These are phyloP conservation scores for Fonsecaea pedrosoi DNA, from an alignment of 2,329 filamentous ascomycete genomes.

Conservation along the genomic window DNA sequence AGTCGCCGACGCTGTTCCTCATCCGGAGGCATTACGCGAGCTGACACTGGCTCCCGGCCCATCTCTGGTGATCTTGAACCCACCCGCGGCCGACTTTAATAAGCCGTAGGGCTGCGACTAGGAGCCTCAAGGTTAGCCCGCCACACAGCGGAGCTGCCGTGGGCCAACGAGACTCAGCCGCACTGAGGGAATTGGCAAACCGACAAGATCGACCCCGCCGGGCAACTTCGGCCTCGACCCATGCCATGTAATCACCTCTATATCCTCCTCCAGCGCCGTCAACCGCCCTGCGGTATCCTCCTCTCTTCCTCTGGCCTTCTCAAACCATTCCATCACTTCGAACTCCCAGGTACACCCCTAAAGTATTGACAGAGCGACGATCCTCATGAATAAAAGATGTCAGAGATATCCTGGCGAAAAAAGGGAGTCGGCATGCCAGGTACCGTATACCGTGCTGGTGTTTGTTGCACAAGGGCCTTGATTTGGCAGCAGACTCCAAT, in stretches of 20 bases:
- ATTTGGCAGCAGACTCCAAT: too few relatives aligned
- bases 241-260: background rate
- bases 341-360: too few relatives aligned
- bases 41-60: conserved; percentile 10
- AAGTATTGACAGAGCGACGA: too few relatives aligned
- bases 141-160: background rate
- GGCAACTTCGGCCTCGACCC: background rate
- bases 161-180: conserved; percentile 1
- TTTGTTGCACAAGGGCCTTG: too few relatives aligned
- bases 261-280: background rate
- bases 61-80: background rate
- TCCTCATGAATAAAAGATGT: too few relatives aligned
- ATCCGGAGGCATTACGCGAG: conserved; percentile 31
- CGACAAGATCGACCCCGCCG: background rate
- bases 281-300: background rate
- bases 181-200: background rate
- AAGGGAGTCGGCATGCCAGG: too few relatives aligned
- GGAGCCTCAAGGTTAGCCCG: background rate
- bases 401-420: too few relatives aligned
- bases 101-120: conserved; percentile 9
- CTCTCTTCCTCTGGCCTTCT: background rate
- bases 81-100: conserved; percentile 4
- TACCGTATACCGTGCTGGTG: too few relatives aligned
- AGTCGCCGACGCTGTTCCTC: conserved; percentile 7
- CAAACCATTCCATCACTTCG: too few relatives aligned